Conservation (phyloP, 352 stramenopile genomes). For the Phytophthora syringae region DNA sequence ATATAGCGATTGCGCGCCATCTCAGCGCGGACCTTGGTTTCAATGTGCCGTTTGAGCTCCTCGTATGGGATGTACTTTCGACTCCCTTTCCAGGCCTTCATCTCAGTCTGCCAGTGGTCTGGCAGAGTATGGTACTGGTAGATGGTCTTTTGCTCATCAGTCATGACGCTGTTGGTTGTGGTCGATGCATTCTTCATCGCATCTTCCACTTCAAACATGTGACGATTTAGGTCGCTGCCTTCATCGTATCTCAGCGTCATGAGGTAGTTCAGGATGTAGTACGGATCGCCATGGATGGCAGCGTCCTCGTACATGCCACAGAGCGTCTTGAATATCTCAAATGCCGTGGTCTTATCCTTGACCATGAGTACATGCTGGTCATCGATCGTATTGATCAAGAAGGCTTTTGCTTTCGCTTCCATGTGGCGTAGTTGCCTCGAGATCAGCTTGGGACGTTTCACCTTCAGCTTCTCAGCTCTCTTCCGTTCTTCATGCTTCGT, state of each 20-base stretch:
- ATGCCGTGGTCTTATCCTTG: constrained; percentile 15
- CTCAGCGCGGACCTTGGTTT: constrained; percentile 9
- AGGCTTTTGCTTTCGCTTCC: constrained; percentile 15
- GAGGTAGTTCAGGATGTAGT: constrained; percentile 20
- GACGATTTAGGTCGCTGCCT: background rate
- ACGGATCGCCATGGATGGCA: constrained; percentile 13
- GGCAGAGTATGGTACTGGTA: constrained; percentile 2
- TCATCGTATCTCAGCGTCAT: constrained; percentile 6
- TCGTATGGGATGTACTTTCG: constrained; percentile 15
- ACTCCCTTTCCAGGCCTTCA: background rate
- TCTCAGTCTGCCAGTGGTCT: background rate
- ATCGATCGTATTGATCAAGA: constrained; percentile 18
- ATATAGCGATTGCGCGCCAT: constrained; percentile 11
- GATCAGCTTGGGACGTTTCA: constrained; percentile 13
- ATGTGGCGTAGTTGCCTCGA: constrained; percentile 8
- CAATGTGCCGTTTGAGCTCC: constrained; percentile 18
- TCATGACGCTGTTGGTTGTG: background rate
- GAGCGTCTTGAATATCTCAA: constrained; percentile 17
- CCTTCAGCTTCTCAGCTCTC: constrained; percentile 13
- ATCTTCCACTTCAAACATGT: background rate
- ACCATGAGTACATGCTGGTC: constrained; percentile 20
- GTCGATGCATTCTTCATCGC: background rate
- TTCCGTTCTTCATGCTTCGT: constrained; percentile 5
- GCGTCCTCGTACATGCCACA: constrained; percentile 14
- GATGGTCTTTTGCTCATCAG: constrained; percentile 2